Evolutionary conservation across 768 basidiomycete species (phyloP), one percentile per base, ranked within the genome.

Genomic region (Tricholoma furcatifolium): DNA sequence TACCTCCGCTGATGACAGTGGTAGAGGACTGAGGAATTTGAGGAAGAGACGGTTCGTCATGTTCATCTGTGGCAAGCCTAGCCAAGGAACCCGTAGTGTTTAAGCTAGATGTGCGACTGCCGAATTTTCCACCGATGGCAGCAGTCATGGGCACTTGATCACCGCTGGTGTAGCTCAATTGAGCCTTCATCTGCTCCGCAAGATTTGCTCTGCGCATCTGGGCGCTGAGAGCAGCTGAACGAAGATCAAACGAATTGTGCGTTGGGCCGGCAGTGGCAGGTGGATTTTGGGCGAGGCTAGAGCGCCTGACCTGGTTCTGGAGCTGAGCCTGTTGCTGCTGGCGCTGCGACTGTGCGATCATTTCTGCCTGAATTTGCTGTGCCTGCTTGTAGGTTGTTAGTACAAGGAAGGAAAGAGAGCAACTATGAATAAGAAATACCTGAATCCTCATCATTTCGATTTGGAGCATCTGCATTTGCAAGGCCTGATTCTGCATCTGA

Each of bases 401-500:
- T 56, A 47, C 53, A 34, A 45, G 24, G 10, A 12, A 6, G 12
- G 32, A n/a, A 34, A 49, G 40, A 18, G 31, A 21, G 14, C 35
- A 48, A 50, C 14, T 15, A 30, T 51, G 35, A 55, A 15, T 38
- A 36, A 30, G 36, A 70, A 78, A 44, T 54, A 86, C 90, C 86
- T 92, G 91, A 56, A 93, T 80, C 65, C 81, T 82, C 65, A 91
- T 69, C 60, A 93, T 79, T 72, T 93, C 91, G 51, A 93, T 74
- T 65, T 93, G 91, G 72, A 92, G 80, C 77, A 92, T 76, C 72
- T 93, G 90, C 79, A 92, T 77, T 71, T 91, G 90, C 50, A 89
- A 73, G 49, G 84, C 80, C 61, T 84, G 84, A 39, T 77, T 70
- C 63, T 85, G 84, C 40, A 74, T 70, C 41, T 83, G 63, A 30